Evolutionary conservation across 495 filamentous ascomycete species (phyloP).

Genomic region (Achaetomiella virescens): DNA sequence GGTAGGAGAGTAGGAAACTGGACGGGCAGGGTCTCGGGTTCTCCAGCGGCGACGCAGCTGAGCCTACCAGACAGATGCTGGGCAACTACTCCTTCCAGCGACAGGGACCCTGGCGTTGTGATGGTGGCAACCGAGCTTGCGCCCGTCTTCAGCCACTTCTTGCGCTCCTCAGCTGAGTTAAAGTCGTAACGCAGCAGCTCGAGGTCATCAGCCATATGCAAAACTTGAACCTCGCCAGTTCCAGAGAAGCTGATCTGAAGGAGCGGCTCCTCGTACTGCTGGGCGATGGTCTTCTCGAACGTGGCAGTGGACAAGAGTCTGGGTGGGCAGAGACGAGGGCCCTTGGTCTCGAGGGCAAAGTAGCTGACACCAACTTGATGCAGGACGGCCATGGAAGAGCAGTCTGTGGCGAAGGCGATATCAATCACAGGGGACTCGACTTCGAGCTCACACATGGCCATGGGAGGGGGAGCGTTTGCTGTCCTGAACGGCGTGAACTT

Average conservation of each 20-base stretch:
- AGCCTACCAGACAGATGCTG: constrained; percentile 37
- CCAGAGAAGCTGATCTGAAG: constrained; percentile 27
- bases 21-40: constrained; percentile 1
- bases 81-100: constrained; percentile 17
- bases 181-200: constrained; percentile 18
- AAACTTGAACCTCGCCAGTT: constrained; percentile 16
- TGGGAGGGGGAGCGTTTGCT: constrained; percentile 85
- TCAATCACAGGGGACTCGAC: constrained; percentile 61
- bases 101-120: constrained; percentile 7
- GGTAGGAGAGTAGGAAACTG: constrained; percentile 44
- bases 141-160: constrained; percentile 11
- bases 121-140: constrained; percentile 14
- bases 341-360: constrained; percentile 57
- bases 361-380: constrained; percentile 57
- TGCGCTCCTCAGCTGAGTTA: background rate
- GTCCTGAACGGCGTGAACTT: constrained; percentile 80
- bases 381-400: constrained; percentile 65
- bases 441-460: constrained; percentile 72
- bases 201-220: constrained; percentile 17
- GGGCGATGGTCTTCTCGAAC: constrained; percentile 11
- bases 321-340: constrained; percentile 29
- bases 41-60: constrained; percentile 13
- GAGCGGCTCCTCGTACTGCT: constrained; percentile 15
- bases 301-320: constrained; percentile 21
- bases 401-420: constrained; percentile 62